These are phyloP conservation scores for Sphaerobolus stellatus DNA, from an alignment of 1,284 basidiomycete genomes.

Conservation along the genomic window DNA sequence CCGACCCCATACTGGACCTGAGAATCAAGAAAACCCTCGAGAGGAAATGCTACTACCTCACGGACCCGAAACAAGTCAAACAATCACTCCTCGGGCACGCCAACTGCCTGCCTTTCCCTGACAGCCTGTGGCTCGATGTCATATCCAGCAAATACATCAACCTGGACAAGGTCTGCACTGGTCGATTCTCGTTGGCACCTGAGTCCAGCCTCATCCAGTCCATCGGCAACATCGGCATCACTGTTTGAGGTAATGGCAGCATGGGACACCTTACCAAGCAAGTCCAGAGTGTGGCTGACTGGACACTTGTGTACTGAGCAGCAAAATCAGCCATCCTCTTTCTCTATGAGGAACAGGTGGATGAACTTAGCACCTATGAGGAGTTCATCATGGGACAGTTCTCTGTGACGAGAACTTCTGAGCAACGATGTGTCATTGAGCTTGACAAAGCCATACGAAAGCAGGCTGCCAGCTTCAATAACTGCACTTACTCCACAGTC, in stretches of 20 bases:
- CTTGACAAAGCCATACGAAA: conserved; percentile 32
- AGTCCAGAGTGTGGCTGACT: neutral
- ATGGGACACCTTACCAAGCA: neutral
- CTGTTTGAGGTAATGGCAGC: neutral
- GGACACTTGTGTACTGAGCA: neutral
- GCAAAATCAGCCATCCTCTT: conserved; percentile 20
- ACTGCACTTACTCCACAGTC: conserved; percentile 23
- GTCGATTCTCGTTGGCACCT: conserved; percentile 18
- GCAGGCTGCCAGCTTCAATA: conserved; percentile 20
- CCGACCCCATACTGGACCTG: too few species aligned
- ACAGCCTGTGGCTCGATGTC: conserved; percentile 23
- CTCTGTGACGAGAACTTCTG: conserved; percentile 4
- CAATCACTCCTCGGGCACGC: neutral
- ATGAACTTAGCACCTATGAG: conserved; percentile 27
- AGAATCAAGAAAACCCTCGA: too few species aligned
- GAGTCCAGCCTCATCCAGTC: conserved; percentile 17
- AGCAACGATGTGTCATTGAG: conserved; percentile 24
- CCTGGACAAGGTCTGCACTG: conserved; percentile 26
- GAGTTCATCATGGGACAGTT: conserved; percentile 27
- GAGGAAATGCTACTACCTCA: too few species aligned
- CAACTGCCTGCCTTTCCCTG: conserved; percentile 11
- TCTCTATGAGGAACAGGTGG: conserved; percentile 28
- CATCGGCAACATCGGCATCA: conserved; percentile 18
- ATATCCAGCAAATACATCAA: conserved; percentile 21
- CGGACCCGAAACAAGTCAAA: too few species aligned